These are phyloP conservation scores for Mytilinidion resinicola DNA, from an alignment of 495 filamentous ascomycete species.

Conservation along the genomic window DNA sequence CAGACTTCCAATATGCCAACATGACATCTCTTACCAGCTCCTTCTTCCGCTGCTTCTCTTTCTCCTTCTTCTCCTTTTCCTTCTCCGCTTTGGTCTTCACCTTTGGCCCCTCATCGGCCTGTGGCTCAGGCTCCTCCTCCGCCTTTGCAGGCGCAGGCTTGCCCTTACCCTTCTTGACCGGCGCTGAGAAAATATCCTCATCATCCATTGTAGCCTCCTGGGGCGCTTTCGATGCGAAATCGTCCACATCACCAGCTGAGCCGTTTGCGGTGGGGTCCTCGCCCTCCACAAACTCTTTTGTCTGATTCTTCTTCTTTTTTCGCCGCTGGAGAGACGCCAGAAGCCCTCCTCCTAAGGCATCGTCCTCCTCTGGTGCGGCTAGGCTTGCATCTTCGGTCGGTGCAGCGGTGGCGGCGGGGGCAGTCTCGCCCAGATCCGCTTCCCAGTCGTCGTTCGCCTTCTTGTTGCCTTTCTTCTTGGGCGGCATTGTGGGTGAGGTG, in stretches of 20 bases:
- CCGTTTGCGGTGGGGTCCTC: constrained; percentile 49
- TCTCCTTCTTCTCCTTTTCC: constrained; percentile 89
- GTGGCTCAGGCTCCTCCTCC: constrained; percentile 43
- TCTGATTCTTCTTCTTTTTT: constrained; percentile 78
- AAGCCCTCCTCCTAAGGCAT: constrained; percentile 60
- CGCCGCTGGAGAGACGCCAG: constrained; percentile 86
- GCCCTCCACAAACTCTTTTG: constrained; percentile 65
- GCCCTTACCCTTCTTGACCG: constrained; percentile 53
- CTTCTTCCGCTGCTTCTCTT: constrained; percentile 89
- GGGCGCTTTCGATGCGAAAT: constrained; percentile 63
- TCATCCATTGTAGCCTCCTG: constrained; percentile 81
- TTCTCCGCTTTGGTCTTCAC: constrained; percentile 94
- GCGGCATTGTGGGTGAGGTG: constrained; percentile 54
- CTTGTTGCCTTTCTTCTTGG: constrained; percentile 91
- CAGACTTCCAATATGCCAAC: background rate
- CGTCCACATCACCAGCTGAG: constrained; percentile 33
- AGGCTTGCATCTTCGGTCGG: constrained; percentile 30
- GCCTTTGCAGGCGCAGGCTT: constrained; percentile 43
- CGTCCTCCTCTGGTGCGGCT: constrained; percentile 44
- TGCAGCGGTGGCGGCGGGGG: constrained; percentile 45
- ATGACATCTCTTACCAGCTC: constrained; percentile 51
- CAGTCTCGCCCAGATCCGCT: constrained; percentile 76
- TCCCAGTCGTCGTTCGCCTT: constrained; percentile 86
- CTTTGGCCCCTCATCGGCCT: constrained; percentile 55
- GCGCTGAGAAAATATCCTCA: constrained; percentile 61